Percentiles rank a stretch among this genome's conserved stretches.
These are phyloP conservation scores for Nitzschia sp. DNA, from an alignment of 108 stramenopile genomes.

Conservation along the genomic window DNA sequence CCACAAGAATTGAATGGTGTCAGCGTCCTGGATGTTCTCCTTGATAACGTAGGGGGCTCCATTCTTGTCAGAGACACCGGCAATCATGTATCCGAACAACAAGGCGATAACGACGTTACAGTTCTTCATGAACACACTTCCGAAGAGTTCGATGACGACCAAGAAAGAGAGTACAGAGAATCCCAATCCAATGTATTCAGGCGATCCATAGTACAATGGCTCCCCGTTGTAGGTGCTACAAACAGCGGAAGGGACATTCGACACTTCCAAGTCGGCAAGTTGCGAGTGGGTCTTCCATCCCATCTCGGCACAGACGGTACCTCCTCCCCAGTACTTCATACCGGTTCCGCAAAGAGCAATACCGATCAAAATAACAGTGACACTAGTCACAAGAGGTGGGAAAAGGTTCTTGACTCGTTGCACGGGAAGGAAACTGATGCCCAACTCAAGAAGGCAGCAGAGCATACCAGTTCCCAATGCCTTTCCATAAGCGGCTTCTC, in stretches of 20 bases:
- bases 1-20: constrained; percentile 50
- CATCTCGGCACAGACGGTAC: constrained; percentile 79
- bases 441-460: constrained; percentile 62
- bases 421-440: constrained; percentile 52
- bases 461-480: constrained; percentile 74
- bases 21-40: constrained; percentile 17
- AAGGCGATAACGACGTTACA: constrained; percentile 63
- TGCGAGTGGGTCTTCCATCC: constrained; percentile 60
- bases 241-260: constrained; percentile 37
- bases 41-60: constrained; percentile 25
- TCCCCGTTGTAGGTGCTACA: constrained; percentile 45
- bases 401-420: constrained; percentile 53
- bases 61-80: constrained; percentile 30
- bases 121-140: constrained; percentile 63
- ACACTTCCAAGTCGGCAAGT: constrained; percentile 30
- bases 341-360: constrained; percentile 76
- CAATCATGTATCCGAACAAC: constrained; percentile 50
- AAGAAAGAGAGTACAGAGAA: constrained; percentile 53
- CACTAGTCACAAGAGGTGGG: constrained; percentile 68
- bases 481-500: constrained; percentile 69
- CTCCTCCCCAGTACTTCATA: constrained; percentile 87
- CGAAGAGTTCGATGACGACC: constrained; percentile 53
- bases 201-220: constrained; percentile 42
- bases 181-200: constrained; percentile 67
- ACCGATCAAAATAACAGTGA: constrained; percentile 81